Conservation (phyloP, 345 rosid species). For the Dipteronia dyeriana region DNA sequence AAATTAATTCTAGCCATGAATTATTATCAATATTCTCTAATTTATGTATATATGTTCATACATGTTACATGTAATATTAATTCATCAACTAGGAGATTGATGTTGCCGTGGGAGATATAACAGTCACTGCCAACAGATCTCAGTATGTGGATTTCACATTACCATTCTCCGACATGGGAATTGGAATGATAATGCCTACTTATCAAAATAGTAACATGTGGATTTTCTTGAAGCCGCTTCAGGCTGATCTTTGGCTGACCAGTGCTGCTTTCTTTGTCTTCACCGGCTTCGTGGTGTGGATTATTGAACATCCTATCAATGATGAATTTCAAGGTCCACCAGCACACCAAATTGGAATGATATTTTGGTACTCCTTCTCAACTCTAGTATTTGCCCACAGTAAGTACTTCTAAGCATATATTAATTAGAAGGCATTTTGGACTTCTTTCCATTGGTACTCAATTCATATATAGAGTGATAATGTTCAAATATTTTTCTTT, state of each 20-base stretch:
- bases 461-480: no score
- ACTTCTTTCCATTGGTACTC: no score
- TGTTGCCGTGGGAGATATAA: not conserved
- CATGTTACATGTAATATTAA: no score
- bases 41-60: no score
- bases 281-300: not conserved
- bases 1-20: no score
- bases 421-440: no score
- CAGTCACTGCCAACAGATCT: conserved; percentile 21
- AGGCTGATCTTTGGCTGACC: not conserved
- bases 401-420: no score
- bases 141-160: not conserved
- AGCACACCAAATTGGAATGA: not conserved
- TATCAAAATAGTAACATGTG: not conserved
- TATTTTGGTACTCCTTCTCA: conserved; percentile 15
- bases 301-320: not conserved
- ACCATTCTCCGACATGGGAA: not conserved
- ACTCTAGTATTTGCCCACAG: conserved; percentile 14
- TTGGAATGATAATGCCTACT: not conserved
- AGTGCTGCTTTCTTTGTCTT: not conserved
- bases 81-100: not conserved
- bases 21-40: no score
- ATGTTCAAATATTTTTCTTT: no score
- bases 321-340: not conserved
- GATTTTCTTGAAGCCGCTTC: not conserved